Percentiles rank a stretch among this genome's conserved stretches.
Evolutionary conservation across 2,329 filamentous ascomycete species (phyloP).

Genomic region (Hirsutella minnesotensis): DNA sequence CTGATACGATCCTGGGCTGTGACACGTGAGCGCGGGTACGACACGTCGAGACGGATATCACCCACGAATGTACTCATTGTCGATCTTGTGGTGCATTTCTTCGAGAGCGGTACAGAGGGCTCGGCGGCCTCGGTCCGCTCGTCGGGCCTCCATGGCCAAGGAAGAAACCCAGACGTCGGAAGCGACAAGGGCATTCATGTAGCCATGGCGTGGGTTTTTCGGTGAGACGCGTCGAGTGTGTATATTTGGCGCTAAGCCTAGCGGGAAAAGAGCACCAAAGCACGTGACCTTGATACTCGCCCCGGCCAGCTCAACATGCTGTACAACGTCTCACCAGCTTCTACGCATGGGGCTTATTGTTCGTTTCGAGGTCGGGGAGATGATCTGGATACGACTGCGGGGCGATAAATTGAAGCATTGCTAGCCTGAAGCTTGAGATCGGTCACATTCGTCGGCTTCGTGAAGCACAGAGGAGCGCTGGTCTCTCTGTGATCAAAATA

Average conservation of each 20-base stretch:
- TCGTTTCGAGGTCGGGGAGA: background rate
- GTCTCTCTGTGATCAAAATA: too few species aligned
- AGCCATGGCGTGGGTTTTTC: background rate
- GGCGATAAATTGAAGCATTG: too few species aligned
- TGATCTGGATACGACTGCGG: background rate
- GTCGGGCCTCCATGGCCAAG: background rate
- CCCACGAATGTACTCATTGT: background rate
- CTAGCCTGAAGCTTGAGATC: too few species aligned
- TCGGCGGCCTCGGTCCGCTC: background rate
- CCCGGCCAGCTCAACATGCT: background rate
- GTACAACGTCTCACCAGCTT: background rate
- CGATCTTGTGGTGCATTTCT: background rate
- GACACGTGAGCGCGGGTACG: background rate
- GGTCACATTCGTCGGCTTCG: too few species aligned
- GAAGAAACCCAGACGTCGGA: background rate
- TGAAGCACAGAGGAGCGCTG: too few species aligned
- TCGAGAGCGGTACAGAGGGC: background rate
- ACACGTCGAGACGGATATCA: background rate
- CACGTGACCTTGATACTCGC: background rate
- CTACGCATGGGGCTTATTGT: background rate
- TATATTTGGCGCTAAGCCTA: background rate
- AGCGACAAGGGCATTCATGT: too few species aligned
- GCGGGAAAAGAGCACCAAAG: background rate
- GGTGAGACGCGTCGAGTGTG: background rate
- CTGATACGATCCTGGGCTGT: slow-evolving; percentile 1